Base-by-base conservation (phyloP, 768 basidiomycete species). In the Leucocoprinus leucothites region DNA sequence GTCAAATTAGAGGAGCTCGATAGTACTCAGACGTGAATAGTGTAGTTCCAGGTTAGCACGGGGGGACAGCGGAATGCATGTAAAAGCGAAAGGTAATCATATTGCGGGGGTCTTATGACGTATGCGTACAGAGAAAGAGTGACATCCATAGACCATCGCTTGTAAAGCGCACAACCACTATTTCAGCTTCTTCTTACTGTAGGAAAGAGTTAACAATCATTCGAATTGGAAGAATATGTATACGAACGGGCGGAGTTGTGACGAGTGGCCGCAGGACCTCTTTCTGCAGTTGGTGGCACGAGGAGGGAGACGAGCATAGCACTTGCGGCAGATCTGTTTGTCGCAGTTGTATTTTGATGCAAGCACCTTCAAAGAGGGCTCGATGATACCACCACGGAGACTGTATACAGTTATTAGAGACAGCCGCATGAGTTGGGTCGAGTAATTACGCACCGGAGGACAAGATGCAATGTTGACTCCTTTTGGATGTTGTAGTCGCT, bases 211-310 rank as follows among this genome's bases (percentile, higher is more conserved):
- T 56, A 40, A 24, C 52, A 58, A 46, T 13, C 3, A 6, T 4
- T 24, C 34, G 9, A 25, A 2, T 3, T 2, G 26, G 16, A 19
- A 38, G 24, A 31, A 19, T 19, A n/a, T 2, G 22, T 28, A 53
- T 14, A 85, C 90, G 71, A 61, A 93, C 91, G 91, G 91, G 72
- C 91, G 87, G 77, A 95, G 91, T 66, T 92, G 91, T 59, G 85
- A 87, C 45, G 89, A 91, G 74, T 91, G 91, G 18, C 94, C 94
- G 68, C 94, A 96, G 57, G 85, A 82, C 62, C 94, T 83, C 80
- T 96, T 96, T 71, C 96, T 82, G 87, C 97, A 98, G 85, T 99
- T 98, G 79, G 95, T 98, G 35, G 97, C 97, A 71, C 97, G 94
- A 51, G 95, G 96, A 61, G 97, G 96, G 65, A 98, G 96, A 65